Evolutionary conservation across 2,329 filamentous ascomycete genomes (phyloP).

Genomic region (Aspergillus tamarii): DNA sequence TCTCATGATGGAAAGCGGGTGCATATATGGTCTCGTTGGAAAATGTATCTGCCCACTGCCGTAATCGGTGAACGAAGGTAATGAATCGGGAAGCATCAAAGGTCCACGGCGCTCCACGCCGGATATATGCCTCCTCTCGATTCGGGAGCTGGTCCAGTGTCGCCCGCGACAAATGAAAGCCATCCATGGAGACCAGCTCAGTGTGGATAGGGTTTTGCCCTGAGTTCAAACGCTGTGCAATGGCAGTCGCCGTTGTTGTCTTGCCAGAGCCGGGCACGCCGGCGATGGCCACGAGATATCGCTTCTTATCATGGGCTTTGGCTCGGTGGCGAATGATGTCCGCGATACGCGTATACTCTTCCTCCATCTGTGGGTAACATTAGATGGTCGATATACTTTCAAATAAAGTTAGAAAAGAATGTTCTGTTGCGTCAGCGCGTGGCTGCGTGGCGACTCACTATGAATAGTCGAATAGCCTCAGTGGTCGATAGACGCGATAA

Average conservation of each 20-base stretch:
- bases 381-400: not conserved
- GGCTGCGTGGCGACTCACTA: not conserved
- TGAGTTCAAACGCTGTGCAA: constrained; percentile 31
- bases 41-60: constrained; percentile 28
- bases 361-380: constrained; percentile 24
- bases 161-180: constrained; percentile 39
- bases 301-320: constrained; percentile 16
- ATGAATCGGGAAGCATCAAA: constrained; percentile 38
- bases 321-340: constrained; percentile 24
- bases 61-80: constrained; percentile 29
- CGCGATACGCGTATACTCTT: constrained; percentile 24
- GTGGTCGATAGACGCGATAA: not conserved
- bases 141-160: constrained; percentile 37
- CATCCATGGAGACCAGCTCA: constrained; percentile 40
- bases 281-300: constrained; percentile 32
- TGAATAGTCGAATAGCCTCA: not conserved
- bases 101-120: constrained; percentile 44
- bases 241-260: constrained; percentile 35
- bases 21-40: constrained; percentile 26
- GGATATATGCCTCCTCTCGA: constrained; percentile 35
- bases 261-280: constrained; percentile 41
- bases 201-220: constrained; percentile 13
- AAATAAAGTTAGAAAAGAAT: not conserved
- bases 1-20: constrained; percentile 40
- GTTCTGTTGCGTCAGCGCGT: not conserved